Conservation (phyloP, 2,329 filamentous ascomycete species). For the Aspergillus eucalypticola region DNA sequence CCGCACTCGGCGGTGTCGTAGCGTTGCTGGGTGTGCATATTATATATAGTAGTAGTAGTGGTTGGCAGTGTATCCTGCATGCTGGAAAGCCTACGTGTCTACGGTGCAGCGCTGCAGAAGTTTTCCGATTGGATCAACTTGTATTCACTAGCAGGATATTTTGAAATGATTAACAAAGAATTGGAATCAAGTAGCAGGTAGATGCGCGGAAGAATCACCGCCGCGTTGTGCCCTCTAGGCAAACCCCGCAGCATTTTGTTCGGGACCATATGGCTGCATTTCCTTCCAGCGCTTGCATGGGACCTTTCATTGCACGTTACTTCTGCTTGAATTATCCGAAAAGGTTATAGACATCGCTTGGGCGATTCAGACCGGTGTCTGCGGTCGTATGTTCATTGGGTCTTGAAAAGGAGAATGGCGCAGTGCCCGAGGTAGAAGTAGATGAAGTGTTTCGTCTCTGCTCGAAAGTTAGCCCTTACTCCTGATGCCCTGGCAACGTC, state of each 20-base stretch:
- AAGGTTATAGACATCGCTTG: conserved; percentile 1
- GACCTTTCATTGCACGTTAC: background rate
- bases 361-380: background rate
- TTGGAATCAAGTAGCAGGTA: background rate
- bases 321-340: conserved; percentile 9
- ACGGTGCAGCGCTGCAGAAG: background rate
- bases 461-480: conserved; percentile 12
- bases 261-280: background rate
- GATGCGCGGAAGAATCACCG: background rate
- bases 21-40: background rate
- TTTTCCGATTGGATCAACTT: background rate
- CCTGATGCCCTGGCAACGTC: conserved; percentile 35
- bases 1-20: background rate
- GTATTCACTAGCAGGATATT: background rate
- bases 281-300: background rate
- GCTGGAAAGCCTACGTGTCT: background rate
- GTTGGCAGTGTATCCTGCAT: too few relatives aligned
- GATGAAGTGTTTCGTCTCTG: conserved; percentile 99
- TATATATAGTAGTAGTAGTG: background rate
- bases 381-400: conserved; percentile 61
- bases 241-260: background rate
- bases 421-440: conserved; percentile 99
- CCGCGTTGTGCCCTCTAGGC: background rate
- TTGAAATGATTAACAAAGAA: background rate
- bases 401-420: conserved; percentile 98